Conservation (phyloP, 371 early-diverging fungal genomes). For the Sporodiniella umbellata region DNA sequence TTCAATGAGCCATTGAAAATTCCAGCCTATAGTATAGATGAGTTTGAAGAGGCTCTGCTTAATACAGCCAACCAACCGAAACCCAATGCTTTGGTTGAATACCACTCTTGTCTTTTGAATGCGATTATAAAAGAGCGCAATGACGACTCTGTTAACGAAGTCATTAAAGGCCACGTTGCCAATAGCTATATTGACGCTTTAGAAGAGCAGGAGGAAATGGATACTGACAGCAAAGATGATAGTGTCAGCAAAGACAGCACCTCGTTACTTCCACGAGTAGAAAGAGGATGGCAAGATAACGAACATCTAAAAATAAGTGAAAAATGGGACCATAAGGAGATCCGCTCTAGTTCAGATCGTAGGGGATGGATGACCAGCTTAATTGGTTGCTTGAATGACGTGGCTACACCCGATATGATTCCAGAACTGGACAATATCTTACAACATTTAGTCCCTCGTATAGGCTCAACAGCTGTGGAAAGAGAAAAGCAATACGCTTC, state of each 20-base stretch:
- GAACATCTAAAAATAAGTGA: slow-evolving; percentile 29
- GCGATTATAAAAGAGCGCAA: slow-evolving; percentile 46
- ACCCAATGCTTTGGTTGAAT: slow-evolving; percentile 30
- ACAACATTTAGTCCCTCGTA: slow-evolving; percentile 37
- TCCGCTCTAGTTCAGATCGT: slow-evolving; percentile 27
- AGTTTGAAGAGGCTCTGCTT: slow-evolving; percentile 39
- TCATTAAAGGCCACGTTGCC: slow-evolving; percentile 30
- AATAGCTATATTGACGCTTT: slow-evolving; percentile 33
- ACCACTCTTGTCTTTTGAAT: slow-evolving; percentile 33
- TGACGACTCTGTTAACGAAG: slow-evolving; percentile 30
- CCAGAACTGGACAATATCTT: slow-evolving; percentile 35
- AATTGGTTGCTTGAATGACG: slow-evolving; percentile 47
- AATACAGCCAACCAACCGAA: slow-evolving; percentile 26
- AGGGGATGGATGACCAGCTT: slow-evolving; percentile 44
- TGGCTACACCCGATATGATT: slow-evolving; percentile 41
- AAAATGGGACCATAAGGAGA: slow-evolving; percentile 42
- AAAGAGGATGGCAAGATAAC: slow-evolving; percentile 38
- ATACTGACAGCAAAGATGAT: neutral
- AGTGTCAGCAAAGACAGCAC: slow-evolving; percentile 2
- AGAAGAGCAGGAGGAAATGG: slow-evolving; percentile 6
- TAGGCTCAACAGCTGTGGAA: slow-evolving; percentile 33
- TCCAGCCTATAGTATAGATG: slow-evolving; percentile 40
- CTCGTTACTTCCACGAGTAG: slow-evolving; percentile 16
- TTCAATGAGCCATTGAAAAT: slow-evolving; percentile 40
- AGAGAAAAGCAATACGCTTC: slow-evolving; percentile 43